Evolutionary conservation across 306 rosid genomes (phyloP).

Genomic region (Rosa lucieae): DNA sequence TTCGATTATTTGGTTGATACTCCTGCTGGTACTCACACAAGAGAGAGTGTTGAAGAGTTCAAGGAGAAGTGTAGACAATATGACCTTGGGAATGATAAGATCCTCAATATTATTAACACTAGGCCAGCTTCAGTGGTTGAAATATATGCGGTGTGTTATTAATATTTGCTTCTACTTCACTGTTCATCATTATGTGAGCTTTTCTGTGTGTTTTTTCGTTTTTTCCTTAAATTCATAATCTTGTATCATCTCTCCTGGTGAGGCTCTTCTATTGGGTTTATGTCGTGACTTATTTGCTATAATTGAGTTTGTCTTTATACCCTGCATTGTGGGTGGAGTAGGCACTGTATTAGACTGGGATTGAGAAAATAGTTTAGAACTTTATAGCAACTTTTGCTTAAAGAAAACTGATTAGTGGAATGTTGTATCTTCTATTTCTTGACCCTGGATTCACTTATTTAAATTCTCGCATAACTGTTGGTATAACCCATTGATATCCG

Average conservation of each 20-base stretch:
- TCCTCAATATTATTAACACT: slow-evolving; percentile 66
- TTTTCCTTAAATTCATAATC: not conserved
- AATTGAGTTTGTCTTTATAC: not conserved
- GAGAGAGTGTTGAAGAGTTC: slow-evolving; percentile 51
- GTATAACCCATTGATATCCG: not conserved
- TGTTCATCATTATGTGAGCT: not conserved
- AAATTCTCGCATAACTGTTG: not conserved
- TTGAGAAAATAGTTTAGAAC: not conserved
- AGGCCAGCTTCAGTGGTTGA: slow-evolving; percentile 55
- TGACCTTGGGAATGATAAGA: slow-evolving; percentile 69
- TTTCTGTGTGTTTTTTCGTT: not conserved
- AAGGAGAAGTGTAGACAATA: slow-evolving; percentile 39
- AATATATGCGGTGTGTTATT: slow-evolving; percentile 39
- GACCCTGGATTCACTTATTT: not conserved
- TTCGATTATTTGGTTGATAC: slow-evolving; percentile 66
- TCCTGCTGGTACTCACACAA: slow-evolving; percentile 55
- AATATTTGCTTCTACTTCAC: not conserved
- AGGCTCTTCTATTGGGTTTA: not conserved
- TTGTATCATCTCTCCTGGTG: not conserved
- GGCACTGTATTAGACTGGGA: not conserved
- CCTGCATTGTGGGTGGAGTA: slow-evolving; percentile 3
- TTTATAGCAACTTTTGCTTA: not conserved
- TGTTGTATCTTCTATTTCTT: not conserved
- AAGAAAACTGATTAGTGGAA: not conserved
- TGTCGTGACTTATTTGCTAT: not conserved